phyloP scores from a whole-genome alignment of 352 stramenopile genomes.

The Phytophthora pisi region DNA sequence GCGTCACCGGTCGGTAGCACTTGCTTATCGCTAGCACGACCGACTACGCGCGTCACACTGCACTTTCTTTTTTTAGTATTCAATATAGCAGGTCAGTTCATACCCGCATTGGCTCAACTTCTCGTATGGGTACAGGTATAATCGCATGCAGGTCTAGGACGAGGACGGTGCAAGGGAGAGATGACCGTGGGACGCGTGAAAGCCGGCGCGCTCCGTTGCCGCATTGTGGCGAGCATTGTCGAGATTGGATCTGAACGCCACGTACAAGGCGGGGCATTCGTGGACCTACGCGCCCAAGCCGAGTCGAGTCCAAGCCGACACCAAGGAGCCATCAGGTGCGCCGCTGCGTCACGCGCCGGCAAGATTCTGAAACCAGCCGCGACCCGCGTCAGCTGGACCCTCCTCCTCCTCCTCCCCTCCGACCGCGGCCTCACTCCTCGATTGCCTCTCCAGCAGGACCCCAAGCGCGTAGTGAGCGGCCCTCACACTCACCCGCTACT shows the following conservation, averaged over 20 bases:
- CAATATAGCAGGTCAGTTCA: too few species aligned
- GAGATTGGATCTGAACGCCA: not conserved
- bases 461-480: not conserved
- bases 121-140: too few species aligned
- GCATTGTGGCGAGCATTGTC: conserved; percentile 14
- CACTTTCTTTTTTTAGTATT: too few species aligned
- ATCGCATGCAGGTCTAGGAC: not conserved
- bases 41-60: too few species aligned
- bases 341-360: too few species aligned
- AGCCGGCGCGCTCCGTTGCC: conserved; percentile 8
- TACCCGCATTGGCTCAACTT: too few species aligned
- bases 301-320: not conserved
- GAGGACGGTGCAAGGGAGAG: conserved; percentile 21
- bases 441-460: conserved; percentile 9
- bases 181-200: conserved; percentile 11
- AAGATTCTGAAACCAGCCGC: not conserved
- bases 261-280: not conserved
- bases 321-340: not conserved
- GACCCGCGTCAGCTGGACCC: not conserved
- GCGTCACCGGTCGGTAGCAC: too few species aligned
- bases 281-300: not conserved
- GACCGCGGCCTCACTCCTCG: conserved; percentile 10
- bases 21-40: too few species aligned
- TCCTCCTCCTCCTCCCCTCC: not conserved
- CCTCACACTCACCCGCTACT: not conserved